Conservation (phyloP, 768 basidiomycete genomes). For the Kwoniella europaea region DNA sequence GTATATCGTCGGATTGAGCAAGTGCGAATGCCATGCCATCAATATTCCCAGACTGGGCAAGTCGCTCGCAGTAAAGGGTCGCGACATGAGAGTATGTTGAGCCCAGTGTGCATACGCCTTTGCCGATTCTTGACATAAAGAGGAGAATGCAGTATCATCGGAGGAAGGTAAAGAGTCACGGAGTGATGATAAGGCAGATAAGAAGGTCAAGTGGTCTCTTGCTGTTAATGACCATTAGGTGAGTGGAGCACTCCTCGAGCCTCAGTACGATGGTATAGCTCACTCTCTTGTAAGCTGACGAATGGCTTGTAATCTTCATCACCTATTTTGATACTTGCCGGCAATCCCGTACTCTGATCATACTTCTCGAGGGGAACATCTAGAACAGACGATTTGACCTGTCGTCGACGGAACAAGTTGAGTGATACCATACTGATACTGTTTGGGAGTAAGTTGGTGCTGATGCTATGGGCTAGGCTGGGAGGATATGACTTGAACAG, state of each 20-base stretch:
- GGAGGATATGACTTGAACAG: neutral
- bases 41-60: constrained; percentile 31
- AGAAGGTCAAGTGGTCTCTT: constrained; percentile 16
- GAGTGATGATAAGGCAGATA: constrained; percentile 3
- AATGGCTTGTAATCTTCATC: neutral
- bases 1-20: constrained; percentile 40
- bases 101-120: constrained; percentile 17
- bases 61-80: neutral
- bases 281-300: constrained; percentile 19
- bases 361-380: constrained; percentile 13
- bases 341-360: constrained; percentile 6
- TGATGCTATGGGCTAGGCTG: neutral
- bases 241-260: neutral
- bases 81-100: neutral
- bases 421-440: constrained; percentile 16
- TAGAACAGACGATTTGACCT: constrained; percentile 8
- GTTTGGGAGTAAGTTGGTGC: neutral
- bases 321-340: constrained; percentile 5
- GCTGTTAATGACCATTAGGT: neutral
- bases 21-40: constrained; percentile 44
- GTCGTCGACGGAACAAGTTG: constrained; percentile 7
- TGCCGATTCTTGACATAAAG: neutral
- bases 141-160: neutral
- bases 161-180: neutral
- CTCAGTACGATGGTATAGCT: neutral